Base-by-base conservation (phyloP, 2,329 filamentous ascomycete genomes). In the Scedosporium dehoogii region DNA sequence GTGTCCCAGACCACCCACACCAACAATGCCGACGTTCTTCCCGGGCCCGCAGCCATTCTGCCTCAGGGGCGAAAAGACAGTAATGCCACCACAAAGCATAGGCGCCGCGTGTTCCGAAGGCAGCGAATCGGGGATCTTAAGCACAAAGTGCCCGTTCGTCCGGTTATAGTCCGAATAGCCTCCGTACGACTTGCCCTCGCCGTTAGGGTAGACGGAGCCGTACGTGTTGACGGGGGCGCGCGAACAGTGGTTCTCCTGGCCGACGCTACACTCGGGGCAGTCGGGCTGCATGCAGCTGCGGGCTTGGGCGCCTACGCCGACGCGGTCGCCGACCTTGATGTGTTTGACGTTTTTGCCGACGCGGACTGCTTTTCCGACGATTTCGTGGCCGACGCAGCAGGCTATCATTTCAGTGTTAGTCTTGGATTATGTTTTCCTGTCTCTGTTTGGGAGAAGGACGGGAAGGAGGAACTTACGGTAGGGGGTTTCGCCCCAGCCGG, bases 51-150 rank as follows among this genome's bases (percentile, higher is more conserved):
- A 83, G 2, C 84, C 84, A 65, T 88, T 82, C 60, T 84, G 78
- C 67, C 77, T 77, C 59, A 91, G 72, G 1, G 88, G 88, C 10
- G 79, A 78, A 70, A 80, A 91, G 6, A 87, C 77, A 0, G 88
- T 91, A 41, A 90, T 80, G 14, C 88, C 88, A 23, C 81, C 88
- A 69, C 88, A 91, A 51, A 91, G 77, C 81, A 91, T 85, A 3
- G 88, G 87, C 18, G 87, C 79, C 9, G 77, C 76, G 60, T 73
- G 65, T 60, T 75, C 77, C 2, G 72, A 73, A 2, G 70, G 66
- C 5, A 81, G 63, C 2, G 71, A 72, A 12, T 76, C 73, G n/a
- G 78, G 78, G 58, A 81, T 78, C 67, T 76, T 77, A 66, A 81
- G 66, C 21, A 76, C 76, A 63, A 89, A 90, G 64, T 71, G 71